phyloP scores from a whole-genome alignment of 2,329 filamentous ascomycete genomes.

The Sordariomycetes sp. region DNA sequence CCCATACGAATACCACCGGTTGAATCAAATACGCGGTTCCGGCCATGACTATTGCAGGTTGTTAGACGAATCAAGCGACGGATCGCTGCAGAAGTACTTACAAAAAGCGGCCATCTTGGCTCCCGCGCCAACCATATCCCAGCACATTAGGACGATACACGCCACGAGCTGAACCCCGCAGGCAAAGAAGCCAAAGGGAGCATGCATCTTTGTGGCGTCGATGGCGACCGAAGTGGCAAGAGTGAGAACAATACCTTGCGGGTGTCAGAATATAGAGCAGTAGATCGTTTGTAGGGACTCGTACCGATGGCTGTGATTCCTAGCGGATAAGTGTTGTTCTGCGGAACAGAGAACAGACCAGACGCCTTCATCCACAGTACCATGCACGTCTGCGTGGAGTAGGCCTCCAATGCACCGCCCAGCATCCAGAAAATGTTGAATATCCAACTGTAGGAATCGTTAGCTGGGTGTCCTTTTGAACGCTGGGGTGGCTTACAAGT shows the following conservation, averaged over 20 bases:
- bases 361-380: conserved; percentile 18
- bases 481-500: conserved; percentile 10
- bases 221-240: conserved; percentile 24
- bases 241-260: conserved; percentile 13
- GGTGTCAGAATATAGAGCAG: too few relatives aligned
- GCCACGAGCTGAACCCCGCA: conserved; percentile 20
- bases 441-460: conserved; percentile 7
- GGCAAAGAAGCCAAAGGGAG: conserved; percentile 22
- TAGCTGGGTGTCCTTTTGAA: neutral
- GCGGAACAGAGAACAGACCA: conserved; percentile 14
- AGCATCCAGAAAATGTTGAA: conserved; percentile 23
- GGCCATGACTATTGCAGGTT: conserved; percentile 10
- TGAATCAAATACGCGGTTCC: conserved; percentile 29
- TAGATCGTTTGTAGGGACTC: neutral
- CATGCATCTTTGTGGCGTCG: conserved; percentile 22
- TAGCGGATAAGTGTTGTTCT: conserved; percentile 27
- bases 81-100: conserved; percentile 8
- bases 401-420: conserved; percentile 23
- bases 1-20: conserved; percentile 28
- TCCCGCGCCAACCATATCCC: conserved; percentile 15
- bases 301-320: conserved; percentile 22
- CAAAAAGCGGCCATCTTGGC: conserved; percentile 10
- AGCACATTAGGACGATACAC: conserved; percentile 21
- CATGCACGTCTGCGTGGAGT: conserved; percentile 14
- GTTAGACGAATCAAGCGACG: neutral